A percentile compares a stretch with the other conserved stretches of the same genome.
Conservation (phyloP, 257 asterid genomes). For the Dorcoceras hygrometricum region DNA sequence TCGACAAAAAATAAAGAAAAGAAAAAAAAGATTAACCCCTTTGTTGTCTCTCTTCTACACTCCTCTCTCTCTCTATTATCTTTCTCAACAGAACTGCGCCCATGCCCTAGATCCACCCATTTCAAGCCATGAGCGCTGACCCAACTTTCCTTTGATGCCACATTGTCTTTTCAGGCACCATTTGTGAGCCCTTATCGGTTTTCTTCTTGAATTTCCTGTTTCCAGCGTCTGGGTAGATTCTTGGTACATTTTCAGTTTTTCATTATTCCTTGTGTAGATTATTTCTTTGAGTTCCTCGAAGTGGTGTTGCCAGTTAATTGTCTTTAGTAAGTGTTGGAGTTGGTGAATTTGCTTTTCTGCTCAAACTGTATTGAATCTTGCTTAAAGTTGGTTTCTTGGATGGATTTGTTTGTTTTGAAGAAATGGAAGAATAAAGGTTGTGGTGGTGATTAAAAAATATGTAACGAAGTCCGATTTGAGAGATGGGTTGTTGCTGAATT, state of each 20-base stretch:
- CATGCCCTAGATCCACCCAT: conserved; percentile 77
- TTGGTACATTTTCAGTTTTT: not conserved
- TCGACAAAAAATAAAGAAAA: not conserved
- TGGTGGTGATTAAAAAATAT: conserved; percentile 32
- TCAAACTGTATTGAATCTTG: conserved; percentile 33
- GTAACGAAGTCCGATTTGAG: conserved; percentile 34
- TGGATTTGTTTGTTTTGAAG: conserved; percentile 27
- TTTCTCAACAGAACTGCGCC: conserved; percentile 22
- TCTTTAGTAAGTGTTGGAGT: conserved; percentile 26
- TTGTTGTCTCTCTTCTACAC: not conserved
- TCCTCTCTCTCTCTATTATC: conserved; percentile 7
- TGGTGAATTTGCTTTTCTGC: conserved; percentile 25
- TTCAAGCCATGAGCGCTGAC: conserved; percentile 25
- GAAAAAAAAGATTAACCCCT: conserved; percentile 30
- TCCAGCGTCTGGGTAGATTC: conserved; percentile 2
- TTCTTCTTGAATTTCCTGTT: conserved; percentile 27
- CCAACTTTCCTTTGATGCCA: conserved; percentile 24
- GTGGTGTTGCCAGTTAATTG: conserved; percentile 20
- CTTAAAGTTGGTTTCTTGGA: conserved; percentile 26
- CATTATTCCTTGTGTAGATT: not conserved
- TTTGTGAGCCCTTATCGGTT: conserved; percentile 24
- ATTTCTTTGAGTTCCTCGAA: conserved; percentile 16
- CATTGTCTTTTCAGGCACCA: conserved; percentile 31
- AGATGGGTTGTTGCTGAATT: conserved; percentile 40
- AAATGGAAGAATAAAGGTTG: conserved; percentile 46